phyloP scores from a whole-genome alignment of 371 early-diverging fungal species.

The Mortierella sp. region DNA sequence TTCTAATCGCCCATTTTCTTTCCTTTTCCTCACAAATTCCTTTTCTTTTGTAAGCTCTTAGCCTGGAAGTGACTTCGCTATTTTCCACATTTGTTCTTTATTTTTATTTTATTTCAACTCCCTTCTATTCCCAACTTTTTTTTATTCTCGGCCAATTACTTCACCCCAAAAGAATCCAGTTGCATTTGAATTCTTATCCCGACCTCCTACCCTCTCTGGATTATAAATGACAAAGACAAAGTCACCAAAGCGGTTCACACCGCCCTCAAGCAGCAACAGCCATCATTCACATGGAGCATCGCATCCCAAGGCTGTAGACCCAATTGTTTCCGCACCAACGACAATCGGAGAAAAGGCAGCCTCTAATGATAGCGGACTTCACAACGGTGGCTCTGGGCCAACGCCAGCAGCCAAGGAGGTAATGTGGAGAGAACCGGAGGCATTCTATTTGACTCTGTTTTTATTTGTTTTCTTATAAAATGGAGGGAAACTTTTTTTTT shows the following conservation, averaged over 20 bases:
- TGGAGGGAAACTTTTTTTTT: too few relatives aligned
- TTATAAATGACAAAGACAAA: slow-evolving; percentile 45
- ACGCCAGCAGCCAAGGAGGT: slow-evolving; percentile 39
- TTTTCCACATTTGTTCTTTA: neutral
- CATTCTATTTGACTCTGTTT: too few relatives aligned
- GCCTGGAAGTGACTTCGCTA: too few relatives aligned
- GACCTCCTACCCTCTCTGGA: neutral
- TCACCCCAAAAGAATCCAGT: neutral
- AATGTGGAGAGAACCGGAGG: neutral
- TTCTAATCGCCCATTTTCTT: neutral
- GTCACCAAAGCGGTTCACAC: slow-evolving; percentile 46
- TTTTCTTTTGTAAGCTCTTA: too few relatives aligned
- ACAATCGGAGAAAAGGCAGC: neutral
- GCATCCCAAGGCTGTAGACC: neutral
- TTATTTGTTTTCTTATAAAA: too few relatives aligned
- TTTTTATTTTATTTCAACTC: neutral
- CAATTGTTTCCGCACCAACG: neutral
- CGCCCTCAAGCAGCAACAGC: slow-evolving; percentile 18
- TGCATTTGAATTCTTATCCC: neutral
- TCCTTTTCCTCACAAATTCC: neutral
- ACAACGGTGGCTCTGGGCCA: slow-evolving; percentile 14
- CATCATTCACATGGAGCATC: slow-evolving; percentile 1
- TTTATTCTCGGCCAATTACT: neutral
- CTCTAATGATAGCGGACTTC: slow-evolving; percentile 2
- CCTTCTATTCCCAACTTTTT: neutral